Evolutionary conservation across 768 basidiomycete species (phyloP).

Genomic region (Hericium rajendrae): DNA sequence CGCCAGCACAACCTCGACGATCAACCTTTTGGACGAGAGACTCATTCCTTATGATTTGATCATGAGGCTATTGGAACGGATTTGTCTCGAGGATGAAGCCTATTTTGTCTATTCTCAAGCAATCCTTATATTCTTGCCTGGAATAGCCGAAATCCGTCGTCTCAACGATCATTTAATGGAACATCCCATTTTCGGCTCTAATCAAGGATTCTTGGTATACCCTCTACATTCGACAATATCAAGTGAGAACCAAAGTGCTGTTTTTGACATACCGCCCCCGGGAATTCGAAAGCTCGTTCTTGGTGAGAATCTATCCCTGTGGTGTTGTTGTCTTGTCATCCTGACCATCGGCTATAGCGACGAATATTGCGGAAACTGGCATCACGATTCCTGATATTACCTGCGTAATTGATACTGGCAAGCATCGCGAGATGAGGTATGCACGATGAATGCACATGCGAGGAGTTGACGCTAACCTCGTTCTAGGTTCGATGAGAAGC

Average conservation of each 20-base stretch:
- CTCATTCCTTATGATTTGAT: conserved; percentile 90
- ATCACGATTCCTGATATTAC: conserved; percentile 98
- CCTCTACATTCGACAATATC: conserved; percentile 91
- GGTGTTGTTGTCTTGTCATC: neutral
- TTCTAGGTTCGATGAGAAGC: conserved; percentile 86
- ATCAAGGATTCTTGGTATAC: conserved; percentile 59
- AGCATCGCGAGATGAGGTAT: conserved; percentile 88
- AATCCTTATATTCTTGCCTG: conserved; percentile 88
- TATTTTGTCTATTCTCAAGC: conserved; percentile 62
- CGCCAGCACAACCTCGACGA: conserved; percentile 56
- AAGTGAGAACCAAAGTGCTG: conserved; percentile 81
- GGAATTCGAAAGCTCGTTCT: conserved; percentile 91
- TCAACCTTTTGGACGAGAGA: conserved; percentile 82
- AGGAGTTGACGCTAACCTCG: conserved; percentile 2
- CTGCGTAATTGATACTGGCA: conserved; percentile 90
- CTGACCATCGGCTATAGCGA: conserved; percentile 37
- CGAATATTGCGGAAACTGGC: conserved; percentile 93
- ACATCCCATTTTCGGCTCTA: conserved; percentile 61
- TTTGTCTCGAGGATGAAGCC: conserved; percentile 60
- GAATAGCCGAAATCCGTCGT: conserved; percentile 86
- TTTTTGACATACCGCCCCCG: conserved; percentile 77
- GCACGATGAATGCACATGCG: neutral
- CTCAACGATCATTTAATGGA: conserved; percentile 73
- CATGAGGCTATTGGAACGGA: conserved; percentile 65
- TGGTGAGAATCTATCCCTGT: conserved; percentile 36